phyloP scores from a whole-genome alignment of 352 stramenopile genomes.

The Phytophthora cryptogea region DNA sequence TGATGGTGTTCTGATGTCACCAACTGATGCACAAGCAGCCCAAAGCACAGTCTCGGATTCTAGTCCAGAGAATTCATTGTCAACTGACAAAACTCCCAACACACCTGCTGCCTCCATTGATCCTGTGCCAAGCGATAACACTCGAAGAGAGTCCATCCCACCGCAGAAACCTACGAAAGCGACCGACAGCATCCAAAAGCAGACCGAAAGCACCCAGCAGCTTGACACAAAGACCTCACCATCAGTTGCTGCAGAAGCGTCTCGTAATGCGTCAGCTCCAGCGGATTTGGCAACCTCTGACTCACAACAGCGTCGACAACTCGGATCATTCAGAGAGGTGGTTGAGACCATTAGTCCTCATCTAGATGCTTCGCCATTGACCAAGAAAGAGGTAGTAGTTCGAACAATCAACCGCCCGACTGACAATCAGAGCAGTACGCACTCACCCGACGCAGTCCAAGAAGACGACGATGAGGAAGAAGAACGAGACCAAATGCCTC shows the following conservation, averaged over 20 bases:
- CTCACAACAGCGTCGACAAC: neutral
- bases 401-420: neutral
- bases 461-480: slow-evolving; percentile 22
- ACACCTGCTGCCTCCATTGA: neutral
- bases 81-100: neutral
- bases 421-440: slow-evolving; percentile 19
- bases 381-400: slow-evolving; percentile 18
- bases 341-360: slow-evolving; percentile 18
- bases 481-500: slow-evolving; percentile 15
- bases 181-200: neutral
- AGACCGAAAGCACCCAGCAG: neutral
- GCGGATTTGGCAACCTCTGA: neutral
- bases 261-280: neutral
- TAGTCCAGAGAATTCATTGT: neutral
- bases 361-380: slow-evolving; percentile 11
- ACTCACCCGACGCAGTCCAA: neutral
- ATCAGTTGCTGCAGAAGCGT: neutral
- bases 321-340: neutral
- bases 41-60: neutral
- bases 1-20: neutral
- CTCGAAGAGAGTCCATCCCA: neutral
- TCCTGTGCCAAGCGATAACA: neutral
- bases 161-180: neutral
- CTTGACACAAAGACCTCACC: neutral
- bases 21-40: neutral